Percentiles rank a stretch among this genome's conserved stretches.
Conservation (phyloP, 2,329 filamentous ascomycete genomes). For the Aspergillus hortae region DNA sequence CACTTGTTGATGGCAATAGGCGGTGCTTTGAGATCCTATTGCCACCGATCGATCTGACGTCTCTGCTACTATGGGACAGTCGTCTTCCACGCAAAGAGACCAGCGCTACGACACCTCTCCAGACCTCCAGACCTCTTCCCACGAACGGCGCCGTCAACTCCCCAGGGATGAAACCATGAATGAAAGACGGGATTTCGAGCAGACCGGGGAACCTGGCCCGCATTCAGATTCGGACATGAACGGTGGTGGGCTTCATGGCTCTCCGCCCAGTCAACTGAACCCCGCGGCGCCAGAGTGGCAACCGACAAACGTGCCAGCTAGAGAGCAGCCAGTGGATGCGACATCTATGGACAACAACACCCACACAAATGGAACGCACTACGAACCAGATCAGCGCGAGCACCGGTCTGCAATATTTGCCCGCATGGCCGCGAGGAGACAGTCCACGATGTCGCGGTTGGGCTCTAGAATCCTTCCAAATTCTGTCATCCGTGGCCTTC, state of each 20-base stretch:
- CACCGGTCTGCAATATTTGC: conserved; percentile 30
- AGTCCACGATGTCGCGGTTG: conserved; percentile 47
- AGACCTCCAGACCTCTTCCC: conserved; percentile 18
- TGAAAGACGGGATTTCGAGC: conserved; percentile 24
- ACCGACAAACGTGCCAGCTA: conserved; percentile 12
- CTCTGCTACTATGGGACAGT: conserved; percentile 42
- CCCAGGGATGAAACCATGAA: conserved; percentile 37
- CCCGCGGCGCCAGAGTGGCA: conserved; percentile 17
- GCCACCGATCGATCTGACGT: conserved; percentile 15
- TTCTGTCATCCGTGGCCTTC: conserved; percentile 41
- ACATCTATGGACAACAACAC: conserved; percentile 32
- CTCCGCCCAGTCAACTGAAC: conserved; percentile 8
- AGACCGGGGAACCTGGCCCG: conserved; percentile 19
- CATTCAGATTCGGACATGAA: conserved; percentile 16
- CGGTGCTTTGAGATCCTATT: conserved; percentile 21
- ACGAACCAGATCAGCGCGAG: conserved; percentile 29
- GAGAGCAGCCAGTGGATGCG: conserved; percentile 10
- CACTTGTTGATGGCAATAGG: conserved; percentile 28
- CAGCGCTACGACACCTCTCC: conserved; percentile 24
- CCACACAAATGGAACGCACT: conserved; percentile 35
- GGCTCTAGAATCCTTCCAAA: conserved; percentile 48
- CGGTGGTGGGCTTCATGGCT: conserved; percentile 13
- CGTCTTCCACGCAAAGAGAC: conserved; percentile 39
- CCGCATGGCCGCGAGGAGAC: conserved; percentile 37
- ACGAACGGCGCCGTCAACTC: conserved; percentile 17